Percentiles rank a stretch among this genome's conserved stretches.
Conservation (phyloP, 192 early-diverging fungal genomes). For the Coemansia sp. region DNA sequence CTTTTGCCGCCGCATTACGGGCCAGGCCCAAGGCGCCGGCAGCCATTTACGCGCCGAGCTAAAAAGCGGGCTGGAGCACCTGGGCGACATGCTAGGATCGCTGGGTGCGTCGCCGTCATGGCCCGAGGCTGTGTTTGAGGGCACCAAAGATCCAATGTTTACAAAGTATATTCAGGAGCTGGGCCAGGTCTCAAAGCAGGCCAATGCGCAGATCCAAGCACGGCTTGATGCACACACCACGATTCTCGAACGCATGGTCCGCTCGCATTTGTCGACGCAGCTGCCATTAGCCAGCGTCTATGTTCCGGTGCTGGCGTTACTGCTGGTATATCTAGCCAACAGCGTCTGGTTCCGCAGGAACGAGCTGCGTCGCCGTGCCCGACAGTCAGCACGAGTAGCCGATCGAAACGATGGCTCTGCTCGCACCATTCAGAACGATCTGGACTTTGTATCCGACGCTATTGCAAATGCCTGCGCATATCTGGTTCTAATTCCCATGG, state of each 20-base stretch:
- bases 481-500: conserved; percentile 28
- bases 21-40: conserved; percentile 15
- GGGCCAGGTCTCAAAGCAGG: conserved; percentile 21
- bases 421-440: not conserved
- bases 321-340: conserved; percentile 11
- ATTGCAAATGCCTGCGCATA: conserved; percentile 11
- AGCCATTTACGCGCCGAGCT: conserved; percentile 29
- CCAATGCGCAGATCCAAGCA: conserved; percentile 20
- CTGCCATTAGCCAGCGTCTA: conserved; percentile 36
- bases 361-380: conserved; percentile 5
- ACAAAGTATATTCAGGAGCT: conserved; percentile 28
- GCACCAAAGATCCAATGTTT: conserved; percentile 20
- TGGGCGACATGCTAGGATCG: conserved; percentile 18
- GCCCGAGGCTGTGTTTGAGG: conserved; percentile 35
- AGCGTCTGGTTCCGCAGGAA: conserved; percentile 14
- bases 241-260: conserved; percentile 20
- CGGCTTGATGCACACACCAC: conserved; percentile 24
- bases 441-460: conserved; percentile 2
- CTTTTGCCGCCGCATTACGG: not conserved
- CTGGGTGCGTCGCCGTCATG: conserved; percentile 24
- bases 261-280: conserved; percentile 6
- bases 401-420: not conserved
- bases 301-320: conserved; percentile 13
- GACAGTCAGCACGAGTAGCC: not conserved
- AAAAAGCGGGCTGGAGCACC: conserved; percentile 15